Base-by-base conservation (phyloP, 1,284 basidiomycete species). In the Coriolopsis trogii region DNA sequence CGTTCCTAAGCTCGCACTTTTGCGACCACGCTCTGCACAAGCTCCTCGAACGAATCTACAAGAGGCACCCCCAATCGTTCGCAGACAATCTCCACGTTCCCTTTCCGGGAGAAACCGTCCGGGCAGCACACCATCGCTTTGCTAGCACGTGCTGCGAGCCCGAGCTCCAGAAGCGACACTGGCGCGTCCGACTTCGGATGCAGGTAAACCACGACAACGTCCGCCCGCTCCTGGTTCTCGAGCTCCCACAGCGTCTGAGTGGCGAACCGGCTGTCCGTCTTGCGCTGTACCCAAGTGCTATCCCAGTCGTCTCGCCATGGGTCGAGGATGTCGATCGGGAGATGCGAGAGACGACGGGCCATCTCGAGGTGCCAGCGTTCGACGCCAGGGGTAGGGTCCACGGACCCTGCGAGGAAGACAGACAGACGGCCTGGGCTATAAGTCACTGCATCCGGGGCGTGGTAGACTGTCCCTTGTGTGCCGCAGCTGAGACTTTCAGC, bases 201-300 rank as follows among this genome's bases (percentile, higher is more conserved):
- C 13, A 52, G 29, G 41, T 47, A 52, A 13, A 52, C 12, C 23
- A 36, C 40, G 41, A 52, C 29, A 23, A 52, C n/a, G 40, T 52
- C 45, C 28, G 41, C 51, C 13, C 28, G 21, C 6, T 39, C 15
- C 26, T 31, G 34, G 20, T 31, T 29, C 20, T 28, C 45, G 40
- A 52, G 51, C 36, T 52, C 51, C 51, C 51, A 52, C 16, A 33
- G n/a, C 25, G 37, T 36, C 41, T 52, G 51, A 21, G 28, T n/a
- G 16, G 21, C 4, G 28, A 52, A 52, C 15, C 36, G n/a, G 28
- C 1, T 4, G 34, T 52, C 29, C 12, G 10, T 10, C 21, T 52
- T 31, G 34, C 45, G 41, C 34, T 47, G 38, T 15, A 31, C 16
- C 51, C 45, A 47, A 15, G 2, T 21, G 26, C 20, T 9, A 28